Conservation (phyloP, 495 filamentous ascomycete species). For the Neurospora sp. region DNA sequence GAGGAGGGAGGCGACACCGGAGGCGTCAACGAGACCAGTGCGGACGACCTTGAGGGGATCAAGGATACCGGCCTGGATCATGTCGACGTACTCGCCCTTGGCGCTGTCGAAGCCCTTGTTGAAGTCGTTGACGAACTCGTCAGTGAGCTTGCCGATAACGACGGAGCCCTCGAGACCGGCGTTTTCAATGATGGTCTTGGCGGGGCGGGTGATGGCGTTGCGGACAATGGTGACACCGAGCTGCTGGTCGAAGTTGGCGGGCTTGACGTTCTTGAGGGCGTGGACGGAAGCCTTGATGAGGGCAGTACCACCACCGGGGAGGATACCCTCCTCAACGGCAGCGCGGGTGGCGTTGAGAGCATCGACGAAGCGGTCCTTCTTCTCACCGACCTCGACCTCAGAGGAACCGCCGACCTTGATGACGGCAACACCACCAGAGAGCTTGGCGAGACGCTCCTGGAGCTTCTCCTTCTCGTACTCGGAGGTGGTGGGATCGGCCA, state of each 20-base stretch:
- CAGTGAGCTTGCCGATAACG: slow-evolving; percentile 93
- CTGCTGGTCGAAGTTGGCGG: slow-evolving; percentile 96
- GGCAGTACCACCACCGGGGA: slow-evolving; percentile 95
- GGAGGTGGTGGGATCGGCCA: slow-evolving; percentile 82
- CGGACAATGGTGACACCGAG: slow-evolving; percentile 96
- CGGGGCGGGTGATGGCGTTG: slow-evolving; percentile 91
- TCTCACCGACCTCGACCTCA: slow-evolving; percentile 97
- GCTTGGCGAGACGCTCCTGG: slow-evolving; percentile 97
- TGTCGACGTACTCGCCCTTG: slow-evolving; percentile 96
- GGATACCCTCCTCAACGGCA: slow-evolving; percentile 96
- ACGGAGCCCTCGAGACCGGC: slow-evolving; percentile 93
- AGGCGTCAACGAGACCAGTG: slow-evolving; percentile 86
- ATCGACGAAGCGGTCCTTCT: slow-evolving; percentile 99
- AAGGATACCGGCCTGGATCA: slow-evolving; percentile 93
- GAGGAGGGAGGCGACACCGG: slow-evolving; percentile 90
- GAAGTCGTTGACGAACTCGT: slow-evolving; percentile 87
- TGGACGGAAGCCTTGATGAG: slow-evolving; percentile 94
- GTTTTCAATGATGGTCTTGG: slow-evolving; percentile 94
- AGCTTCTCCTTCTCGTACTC: slow-evolving; percentile 99
- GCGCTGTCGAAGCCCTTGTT: slow-evolving; percentile 95
- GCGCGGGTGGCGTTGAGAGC: slow-evolving; percentile 96
- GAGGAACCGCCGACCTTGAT: slow-evolving; percentile 97
- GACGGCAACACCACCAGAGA: slow-evolving; percentile 96
- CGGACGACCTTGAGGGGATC: slow-evolving; percentile 99
- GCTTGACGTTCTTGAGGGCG: slow-evolving; percentile 69